Percentiles rank a stretch among this genome's conserved stretches.
Evolutionary conservation across 345 rosid genomes (phyloP).

Genomic region (Syzygium aromaticum): DNA sequence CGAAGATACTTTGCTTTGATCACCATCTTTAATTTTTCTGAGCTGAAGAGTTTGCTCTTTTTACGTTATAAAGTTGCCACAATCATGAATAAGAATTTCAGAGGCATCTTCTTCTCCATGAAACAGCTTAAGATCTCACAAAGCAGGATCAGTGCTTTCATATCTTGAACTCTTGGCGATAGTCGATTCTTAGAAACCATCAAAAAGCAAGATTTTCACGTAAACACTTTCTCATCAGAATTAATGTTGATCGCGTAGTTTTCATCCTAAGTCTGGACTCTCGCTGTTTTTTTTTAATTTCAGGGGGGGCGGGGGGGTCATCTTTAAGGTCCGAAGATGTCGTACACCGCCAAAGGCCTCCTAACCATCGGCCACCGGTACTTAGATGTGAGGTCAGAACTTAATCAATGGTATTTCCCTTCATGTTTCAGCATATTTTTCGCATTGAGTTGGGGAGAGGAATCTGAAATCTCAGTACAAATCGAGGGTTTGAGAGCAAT

Average conservation of each 20-base stretch:
- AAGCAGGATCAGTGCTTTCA: background rate
- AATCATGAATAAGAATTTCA: background rate
- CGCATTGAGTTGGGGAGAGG: background rate
- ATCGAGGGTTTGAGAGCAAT: background rate
- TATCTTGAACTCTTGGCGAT: background rate
- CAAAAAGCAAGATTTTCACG: background rate
- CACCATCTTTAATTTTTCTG: background rate
- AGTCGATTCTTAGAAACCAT: background rate
- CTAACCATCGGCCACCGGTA: conserved; percentile 19
- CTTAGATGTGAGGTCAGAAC: conserved; percentile 32
- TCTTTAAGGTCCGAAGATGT: conserved; percentile 27
- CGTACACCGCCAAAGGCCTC: conserved; percentile 33
- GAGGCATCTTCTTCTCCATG: background rate
- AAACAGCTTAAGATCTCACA: background rate
- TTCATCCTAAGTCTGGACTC: background rate
- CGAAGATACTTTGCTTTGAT: background rate
- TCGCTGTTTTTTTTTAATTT: background rate
- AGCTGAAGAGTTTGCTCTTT: background rate
- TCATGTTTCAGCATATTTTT: background rate
- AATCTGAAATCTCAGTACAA: background rate
- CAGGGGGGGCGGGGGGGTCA: background rate
- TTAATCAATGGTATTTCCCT: background rate
- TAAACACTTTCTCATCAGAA: background rate
- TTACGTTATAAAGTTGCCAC: background rate
- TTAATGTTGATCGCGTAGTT: background rate